Conservation (phyloP, 495 filamentous ascomycete species). For the Penicillium flavigenum region DNA sequence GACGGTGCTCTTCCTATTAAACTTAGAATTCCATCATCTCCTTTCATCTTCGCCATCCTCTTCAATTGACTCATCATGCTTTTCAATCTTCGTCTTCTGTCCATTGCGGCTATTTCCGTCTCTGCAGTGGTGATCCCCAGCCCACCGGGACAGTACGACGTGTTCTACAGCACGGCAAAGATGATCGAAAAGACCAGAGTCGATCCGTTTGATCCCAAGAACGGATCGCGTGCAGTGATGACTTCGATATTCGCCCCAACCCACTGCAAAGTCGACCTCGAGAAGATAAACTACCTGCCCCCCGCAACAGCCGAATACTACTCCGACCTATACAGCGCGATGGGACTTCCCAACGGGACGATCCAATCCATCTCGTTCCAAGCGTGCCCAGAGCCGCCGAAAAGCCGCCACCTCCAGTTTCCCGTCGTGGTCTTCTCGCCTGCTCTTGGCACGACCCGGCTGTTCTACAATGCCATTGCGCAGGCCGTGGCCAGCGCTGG, state of each 20-base stretch:
- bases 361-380: conserved; percentile 10
- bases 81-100: too few species aligned
- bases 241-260: conserved; percentile 37
- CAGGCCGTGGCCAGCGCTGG: conserved; percentile 48
- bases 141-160: too few species aligned
- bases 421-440: conserved; percentile 42
- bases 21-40: too few species aligned
- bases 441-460: conserved; percentile 29
- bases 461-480: conserved; percentile 42
- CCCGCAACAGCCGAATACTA: conserved; percentile 16
- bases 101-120: too few species aligned
- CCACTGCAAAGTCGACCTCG: conserved; percentile 9
- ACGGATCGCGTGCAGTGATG: too few species aligned
- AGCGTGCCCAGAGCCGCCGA: conserved; percentile 11
- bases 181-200: too few species aligned
- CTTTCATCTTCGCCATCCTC: too few species aligned
- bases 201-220: too few species aligned
- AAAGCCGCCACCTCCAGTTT: conserved; percentile 9
- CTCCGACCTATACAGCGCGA: conserved; percentile 20
- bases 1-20: too few species aligned
- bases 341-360: conserved; percentile 13
- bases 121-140: too few species aligned
- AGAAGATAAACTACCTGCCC: conserved; percentile 14
- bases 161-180: too few species aligned
- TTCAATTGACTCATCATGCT: too few species aligned